A percentile compares a stretch with the other conserved stretches of the same genome.
These are phyloP conservation scores for Royoungia palumana DNA, from an alignment of 768 basidiomycete genomes.

Conservation along the genomic window DNA sequence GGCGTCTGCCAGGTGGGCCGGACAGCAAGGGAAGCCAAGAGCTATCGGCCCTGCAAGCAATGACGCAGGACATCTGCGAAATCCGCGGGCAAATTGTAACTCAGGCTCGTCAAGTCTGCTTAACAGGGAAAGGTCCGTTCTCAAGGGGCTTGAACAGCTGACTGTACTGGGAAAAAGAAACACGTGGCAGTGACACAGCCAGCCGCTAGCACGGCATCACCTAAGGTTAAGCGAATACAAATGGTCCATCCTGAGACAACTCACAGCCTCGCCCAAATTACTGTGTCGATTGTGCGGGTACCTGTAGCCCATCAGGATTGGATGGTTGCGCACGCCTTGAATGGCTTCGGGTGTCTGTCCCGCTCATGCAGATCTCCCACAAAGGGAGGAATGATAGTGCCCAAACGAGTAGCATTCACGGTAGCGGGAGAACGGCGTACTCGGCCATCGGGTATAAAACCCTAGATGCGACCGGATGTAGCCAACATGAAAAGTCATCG, in stretches of 20 bases:
- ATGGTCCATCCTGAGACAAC: conserved; percentile 10
- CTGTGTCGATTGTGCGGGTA: too few species aligned
- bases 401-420: neutral
- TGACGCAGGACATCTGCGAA: conserved; percentile 22
- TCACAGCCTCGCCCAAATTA: conserved; percentile 9
- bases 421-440: conserved; percentile 6
- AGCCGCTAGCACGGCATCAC: neutral
- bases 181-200: conserved; percentile 13
- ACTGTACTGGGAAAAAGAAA: conserved; percentile 15
- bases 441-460: conserved; percentile 9
- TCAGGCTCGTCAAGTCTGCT: conserved; percentile 10
- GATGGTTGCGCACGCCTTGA: too few species aligned
- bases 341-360: too few species aligned
- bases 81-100: conserved; percentile 19
- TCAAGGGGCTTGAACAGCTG: conserved; percentile 13
- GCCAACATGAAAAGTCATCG: neutral
- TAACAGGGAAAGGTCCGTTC: conserved; percentile 13
- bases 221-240: conserved; percentile 23
- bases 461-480: neutral
- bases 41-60: conserved; percentile 9
- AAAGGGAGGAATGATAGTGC: too few species aligned
- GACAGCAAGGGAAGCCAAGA: neutral
- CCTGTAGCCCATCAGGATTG: too few species aligned
- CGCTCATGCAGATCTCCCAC: too few species aligned
- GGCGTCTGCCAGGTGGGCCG: neutral